Conservation (phyloP, 257 asterid genomes). For the Verbena officinalis region DNA sequence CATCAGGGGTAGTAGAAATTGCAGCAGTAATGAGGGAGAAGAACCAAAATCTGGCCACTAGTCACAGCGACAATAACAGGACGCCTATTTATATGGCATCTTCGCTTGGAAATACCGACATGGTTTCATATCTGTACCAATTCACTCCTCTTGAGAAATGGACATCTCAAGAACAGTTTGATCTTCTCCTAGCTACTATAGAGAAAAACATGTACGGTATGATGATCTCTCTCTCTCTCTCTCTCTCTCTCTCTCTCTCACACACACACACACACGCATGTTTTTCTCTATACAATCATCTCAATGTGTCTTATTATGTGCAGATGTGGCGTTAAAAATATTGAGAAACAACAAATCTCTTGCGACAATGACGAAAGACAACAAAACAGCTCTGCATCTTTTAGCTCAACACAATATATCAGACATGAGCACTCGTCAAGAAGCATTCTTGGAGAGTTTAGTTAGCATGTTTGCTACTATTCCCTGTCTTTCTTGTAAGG, state of each 20-base stretch:
- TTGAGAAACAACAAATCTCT: not conserved
- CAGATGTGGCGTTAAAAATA: slow-evolving; percentile 1
- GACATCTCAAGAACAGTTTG: not conserved
- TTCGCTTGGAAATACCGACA: not conserved
- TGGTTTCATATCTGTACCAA: slow-evolving; percentile 26
- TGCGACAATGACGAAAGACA: not conserved
- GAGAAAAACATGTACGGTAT: slow-evolving; percentile 24
- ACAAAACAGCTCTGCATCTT: not conserved
- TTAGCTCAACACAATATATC: not conserved
- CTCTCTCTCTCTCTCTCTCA: not conserved
- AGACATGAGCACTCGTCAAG: not conserved
- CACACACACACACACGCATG: too few species aligned
- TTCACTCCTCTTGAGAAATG: not conserved
- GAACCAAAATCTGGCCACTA: not conserved
- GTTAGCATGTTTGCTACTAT: not conserved
- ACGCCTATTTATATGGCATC: slow-evolving; percentile 30
- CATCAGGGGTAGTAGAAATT: slow-evolving; percentile 14
- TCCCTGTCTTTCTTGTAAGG: not conserved
- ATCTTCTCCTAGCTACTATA: not conserved
- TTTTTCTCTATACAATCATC: too few species aligned
- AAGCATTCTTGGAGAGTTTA: not conserved
- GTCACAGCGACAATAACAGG: fast-evolving
- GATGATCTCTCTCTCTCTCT: not conserved
- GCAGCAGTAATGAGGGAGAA: slow-evolving; percentile 22
- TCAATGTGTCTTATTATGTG: not conserved